Evolutionary conservation across 495 filamentous ascomycete species (phyloP), one percentile per base, ranked within the genome.

Genomic region (Aspergillus nanangensis): DNA sequence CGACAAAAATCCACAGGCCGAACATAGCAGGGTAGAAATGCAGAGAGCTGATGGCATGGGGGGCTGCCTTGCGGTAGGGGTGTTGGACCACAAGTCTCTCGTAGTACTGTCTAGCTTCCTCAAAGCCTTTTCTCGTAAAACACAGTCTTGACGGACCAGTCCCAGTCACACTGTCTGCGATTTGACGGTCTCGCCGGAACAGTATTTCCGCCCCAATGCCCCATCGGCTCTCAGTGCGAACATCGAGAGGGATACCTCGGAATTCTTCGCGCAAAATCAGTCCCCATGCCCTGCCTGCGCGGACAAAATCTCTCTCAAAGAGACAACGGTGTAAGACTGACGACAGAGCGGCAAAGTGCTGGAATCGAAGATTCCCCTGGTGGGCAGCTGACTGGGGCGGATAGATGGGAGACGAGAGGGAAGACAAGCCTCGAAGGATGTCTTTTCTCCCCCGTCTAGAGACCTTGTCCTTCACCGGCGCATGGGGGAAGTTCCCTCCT

Each of bases 21-120:
- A 86, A 78, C 78, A 87, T 79, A n/a, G 77, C 78, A 5, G 79
- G 78, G 51, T 84, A 84, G 51, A 87, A 84, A 21, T 78, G 70
- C 37, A 77, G 44, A 20, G 82, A 62, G 50, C 70, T 78, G 34
- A 72, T 58, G 18, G 58, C 60, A 44, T 62, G 51, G 2, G 76
- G 70, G 13, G 57, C 47, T n/a, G 55, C 50, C 48, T 76, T 76
- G 11, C 70, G 69, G 52, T 71, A 78, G 0, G 82, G 82, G 62
- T 86, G 73, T 52, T 86, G 79, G 10, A 87, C 62, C n/a, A 84
- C 78, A 32, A 88, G 65, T 22, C 74, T 72, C 50, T 86, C 82
- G 50, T 84, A 86, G 56, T 85, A 88, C 8, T 74, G 63, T 47
- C 75, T 78, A 8, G 77, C 81, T 38, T 72, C 64, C 45, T 72